phyloP scores from a whole-genome alignment of 345 rosid genomes.

The Populus davidiana region DNA sequence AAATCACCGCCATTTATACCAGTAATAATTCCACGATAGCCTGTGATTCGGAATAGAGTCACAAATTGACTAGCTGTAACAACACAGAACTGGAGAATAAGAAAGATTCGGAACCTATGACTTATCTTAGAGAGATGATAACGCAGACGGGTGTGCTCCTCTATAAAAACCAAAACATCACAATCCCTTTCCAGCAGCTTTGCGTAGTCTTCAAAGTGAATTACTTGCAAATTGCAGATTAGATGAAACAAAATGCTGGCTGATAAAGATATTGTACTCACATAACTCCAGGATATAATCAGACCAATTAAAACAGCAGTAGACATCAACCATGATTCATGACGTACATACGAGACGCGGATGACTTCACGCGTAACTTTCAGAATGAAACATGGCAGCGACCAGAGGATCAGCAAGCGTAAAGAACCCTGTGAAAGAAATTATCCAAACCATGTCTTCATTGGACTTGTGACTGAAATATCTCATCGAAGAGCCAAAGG shows the following conservation, averaged over 20 bases:
- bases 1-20: conserved; percentile 78
- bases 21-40: conserved; percentile 59
- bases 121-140: conserved; percentile 86
- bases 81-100: conserved; percentile 65
- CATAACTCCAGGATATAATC: conserved; percentile 71
- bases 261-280: conserved; percentile 61
- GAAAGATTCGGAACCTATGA: conserved; percentile 91
- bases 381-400: conserved; percentile 64
- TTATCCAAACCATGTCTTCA: neutral
- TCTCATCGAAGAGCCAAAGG: neutral
- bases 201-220: conserved; percentile 75
- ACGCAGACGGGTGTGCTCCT: conserved; percentile 73
- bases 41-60: conserved; percentile 76
- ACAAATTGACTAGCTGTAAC: conserved; percentile 72
- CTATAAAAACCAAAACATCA: conserved; percentile 56
- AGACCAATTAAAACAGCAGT: conserved; percentile 45
- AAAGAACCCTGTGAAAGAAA: conserved; percentile 50
- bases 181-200: conserved; percentile 66
- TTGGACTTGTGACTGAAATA: neutral
- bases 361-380: conserved; percentile 63
- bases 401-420: conserved; percentile 62
- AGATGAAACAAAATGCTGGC: conserved; percentile 80
- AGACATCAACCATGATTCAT: conserved; percentile 68
- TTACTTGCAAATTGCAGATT: conserved; percentile 88
- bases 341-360: conserved; percentile 46